Percentiles rank a stretch among this genome's conserved stretches.
Conservation (phyloP, 2,329 filamentous ascomycete species). For the Aspergillus novofumigatus region DNA sequence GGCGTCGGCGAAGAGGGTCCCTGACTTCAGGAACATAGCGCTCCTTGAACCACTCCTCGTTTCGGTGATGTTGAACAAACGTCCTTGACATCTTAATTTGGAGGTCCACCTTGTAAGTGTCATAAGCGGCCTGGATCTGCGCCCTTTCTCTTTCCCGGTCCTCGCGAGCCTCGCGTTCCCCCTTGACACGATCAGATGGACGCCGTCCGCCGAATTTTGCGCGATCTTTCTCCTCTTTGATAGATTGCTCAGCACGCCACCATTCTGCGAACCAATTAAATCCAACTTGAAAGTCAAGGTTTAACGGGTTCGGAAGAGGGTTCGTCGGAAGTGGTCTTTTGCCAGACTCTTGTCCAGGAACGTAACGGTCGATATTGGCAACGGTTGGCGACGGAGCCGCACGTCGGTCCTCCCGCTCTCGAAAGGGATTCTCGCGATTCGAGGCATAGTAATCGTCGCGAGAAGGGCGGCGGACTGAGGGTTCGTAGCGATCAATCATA, state of each 20-base stretch:
- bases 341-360: constrained; percentile 57
- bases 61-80: constrained; percentile 89
- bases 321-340: constrained; percentile 53
- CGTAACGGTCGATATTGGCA: constrained; percentile 61
- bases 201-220: constrained; percentile 56
- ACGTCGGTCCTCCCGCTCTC: constrained; percentile 55
- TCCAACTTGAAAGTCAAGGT: constrained; percentile 62
- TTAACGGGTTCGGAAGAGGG: constrained; percentile 57
- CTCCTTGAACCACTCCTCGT: constrained; percentile 97
- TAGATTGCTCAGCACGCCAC: constrained; percentile 61
- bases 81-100: constrained; percentile 73
- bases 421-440: constrained; percentile 39
- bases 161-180: constrained; percentile 59
- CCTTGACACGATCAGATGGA: constrained; percentile 53
- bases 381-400: constrained; percentile 56
- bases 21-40: constrained; percentile 82
- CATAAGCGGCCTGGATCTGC: constrained; percentile 62
- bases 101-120: constrained; percentile 62
- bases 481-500: constrained; percentile 62
- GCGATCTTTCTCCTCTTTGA: constrained; percentile 62
- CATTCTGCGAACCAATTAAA: constrained; percentile 67
- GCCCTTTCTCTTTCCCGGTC: constrained; percentile 60
- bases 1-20: constrained; percentile 66
- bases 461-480: constrained; percentile 47
- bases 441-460: constrained; percentile 57